Conservation (phyloP, 768 basidiomycete species). For the Asterophora lycoperdoides region DNA sequence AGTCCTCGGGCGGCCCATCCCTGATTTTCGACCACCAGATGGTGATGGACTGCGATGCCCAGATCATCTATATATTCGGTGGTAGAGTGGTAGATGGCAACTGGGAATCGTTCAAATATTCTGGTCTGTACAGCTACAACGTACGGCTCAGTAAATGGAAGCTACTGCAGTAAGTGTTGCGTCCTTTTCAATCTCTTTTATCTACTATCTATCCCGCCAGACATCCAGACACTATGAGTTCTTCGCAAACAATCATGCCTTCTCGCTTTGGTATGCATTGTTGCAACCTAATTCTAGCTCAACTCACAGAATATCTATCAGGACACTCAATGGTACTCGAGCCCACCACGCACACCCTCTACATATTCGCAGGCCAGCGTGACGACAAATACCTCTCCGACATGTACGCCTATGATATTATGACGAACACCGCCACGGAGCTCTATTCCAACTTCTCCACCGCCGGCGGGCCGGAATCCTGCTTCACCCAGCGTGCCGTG, state of each 20-base stretch:
- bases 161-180: constrained; percentile 52
- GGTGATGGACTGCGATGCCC: constrained; percentile 66
- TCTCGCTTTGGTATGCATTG: constrained; percentile 52
- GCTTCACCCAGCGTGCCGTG: constrained; percentile 71
- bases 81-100: constrained; percentile 69
- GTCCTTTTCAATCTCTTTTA: neutral
- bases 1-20: constrained; percentile 68
- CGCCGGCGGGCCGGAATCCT: constrained; percentile 63
- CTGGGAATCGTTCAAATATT: constrained; percentile 55
- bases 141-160: constrained; percentile 64
- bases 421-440: constrained; percentile 52
- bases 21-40: constrained; percentile 80
- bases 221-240: constrained; percentile 23
- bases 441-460: constrained; percentile 58
- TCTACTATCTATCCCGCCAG: constrained; percentile 8
- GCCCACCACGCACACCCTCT: constrained; percentile 49
- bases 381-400: constrained; percentile 66
- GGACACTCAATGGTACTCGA: constrained; percentile 85
- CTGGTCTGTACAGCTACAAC: constrained; percentile 72
- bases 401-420: constrained; percentile 71
- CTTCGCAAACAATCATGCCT: constrained; percentile 43
- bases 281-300: neutral
- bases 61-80: constrained; percentile 73
- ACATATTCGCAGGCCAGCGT: constrained; percentile 72
- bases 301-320: constrained; percentile 17